Evolutionary conservation across 2,329 filamentous ascomycete genomes (phyloP).

Genomic region (Colletotrichum chlorophyti): DNA sequence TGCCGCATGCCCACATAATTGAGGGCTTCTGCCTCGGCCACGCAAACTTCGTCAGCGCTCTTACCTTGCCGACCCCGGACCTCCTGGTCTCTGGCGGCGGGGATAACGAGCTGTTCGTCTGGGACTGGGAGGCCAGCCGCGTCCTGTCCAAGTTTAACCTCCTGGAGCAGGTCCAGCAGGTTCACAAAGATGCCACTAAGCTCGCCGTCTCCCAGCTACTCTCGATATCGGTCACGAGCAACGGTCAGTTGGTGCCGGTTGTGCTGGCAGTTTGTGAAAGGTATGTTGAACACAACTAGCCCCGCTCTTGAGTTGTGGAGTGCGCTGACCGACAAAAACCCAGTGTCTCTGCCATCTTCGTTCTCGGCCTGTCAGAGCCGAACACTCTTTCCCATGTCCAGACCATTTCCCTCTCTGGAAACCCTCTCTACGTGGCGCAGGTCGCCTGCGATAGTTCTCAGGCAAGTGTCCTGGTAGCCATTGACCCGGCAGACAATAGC

Average conservation of each 20-base stretch:
- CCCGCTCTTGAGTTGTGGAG: no score
- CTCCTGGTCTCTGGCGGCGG: constrained; percentile 86
- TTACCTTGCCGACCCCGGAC: constrained; percentile 71
- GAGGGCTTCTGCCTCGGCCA: constrained; percentile 91
- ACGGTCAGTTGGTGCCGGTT: constrained; percentile 21
- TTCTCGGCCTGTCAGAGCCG: constrained; percentile 60
- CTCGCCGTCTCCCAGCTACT: constrained; percentile 55
- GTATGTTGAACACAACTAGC: constrained; percentile 39
- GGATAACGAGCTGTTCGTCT: constrained; percentile 78
- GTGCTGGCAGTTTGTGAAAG: constrained; percentile 51
- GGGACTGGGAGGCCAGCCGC: constrained; percentile 74
- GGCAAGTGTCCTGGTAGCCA: constrained; percentile 45
- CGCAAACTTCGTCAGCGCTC: constrained; percentile 79
- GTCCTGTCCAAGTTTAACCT: constrained; percentile 63
- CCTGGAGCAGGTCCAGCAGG: constrained; percentile 41
- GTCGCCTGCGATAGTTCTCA: constrained; percentile 31
- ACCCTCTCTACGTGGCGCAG: constrained; percentile 64
- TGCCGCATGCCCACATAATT: constrained; percentile 85
- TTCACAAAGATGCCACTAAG: constrained; percentile 43
- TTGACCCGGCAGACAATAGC: constrained; percentile 43
- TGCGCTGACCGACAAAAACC: no score
- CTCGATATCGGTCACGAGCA: constrained; percentile 35
- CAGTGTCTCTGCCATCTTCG: constrained; percentile 69
- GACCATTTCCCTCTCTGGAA: constrained; percentile 65
- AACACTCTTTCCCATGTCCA: constrained; percentile 56